Evolutionary conservation across 1,139 yeast species (phyloP).

Genomic region (Pichia cactophila): DNA sequence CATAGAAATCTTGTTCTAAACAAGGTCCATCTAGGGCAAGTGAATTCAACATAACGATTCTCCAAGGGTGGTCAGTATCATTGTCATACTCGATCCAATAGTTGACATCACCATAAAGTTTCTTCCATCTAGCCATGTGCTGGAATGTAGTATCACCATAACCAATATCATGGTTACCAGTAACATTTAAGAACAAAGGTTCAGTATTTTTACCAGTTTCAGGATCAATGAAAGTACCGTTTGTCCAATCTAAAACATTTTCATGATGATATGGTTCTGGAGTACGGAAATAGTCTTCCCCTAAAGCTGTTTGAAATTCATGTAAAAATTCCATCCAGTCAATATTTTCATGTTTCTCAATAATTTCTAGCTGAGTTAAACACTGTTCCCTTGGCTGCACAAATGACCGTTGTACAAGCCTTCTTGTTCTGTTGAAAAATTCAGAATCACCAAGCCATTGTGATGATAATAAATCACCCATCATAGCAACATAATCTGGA

Average conservation of each 20-base stretch:
- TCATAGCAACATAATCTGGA: slow-evolving; percentile 78
- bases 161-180: slow-evolving; percentile 96
- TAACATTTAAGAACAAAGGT: slow-evolving; percentile 67
- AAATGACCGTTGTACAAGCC: slow-evolving; percentile 62
- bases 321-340: slow-evolving; percentile 48
- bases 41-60: slow-evolving; percentile 79
- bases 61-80: slow-evolving; percentile 62
- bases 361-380: slow-evolving; percentile 40
- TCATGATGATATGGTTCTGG: slow-evolving; percentile 39
- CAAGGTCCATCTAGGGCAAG: slow-evolving; percentile 88
- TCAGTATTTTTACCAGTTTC: slow-evolving; percentile 21
- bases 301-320: slow-evolving; percentile 34
- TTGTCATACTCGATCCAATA: slow-evolving; percentile 64
- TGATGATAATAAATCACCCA: slow-evolving; percentile 92
- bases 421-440: slow-evolving; percentile 65
- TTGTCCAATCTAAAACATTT: slow-evolving; percentile 62
- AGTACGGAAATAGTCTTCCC: slow-evolving; percentile 32
- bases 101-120: slow-evolving; percentile 76
- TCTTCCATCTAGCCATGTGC: slow-evolving; percentile 72
- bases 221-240: slow-evolving; percentile 24
- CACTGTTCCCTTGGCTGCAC: slow-evolving; percentile 46
- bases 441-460: slow-evolving; percentile 93
- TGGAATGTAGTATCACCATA: slow-evolving; percentile 94
- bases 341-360: slow-evolving; percentile 39
- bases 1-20: slow-evolving; percentile 59